Evolutionary conservation across 129 eudicot species (phyloP), one percentile per base, ranked within the genome.

Genomic region (Flaveria linearis): DNA sequence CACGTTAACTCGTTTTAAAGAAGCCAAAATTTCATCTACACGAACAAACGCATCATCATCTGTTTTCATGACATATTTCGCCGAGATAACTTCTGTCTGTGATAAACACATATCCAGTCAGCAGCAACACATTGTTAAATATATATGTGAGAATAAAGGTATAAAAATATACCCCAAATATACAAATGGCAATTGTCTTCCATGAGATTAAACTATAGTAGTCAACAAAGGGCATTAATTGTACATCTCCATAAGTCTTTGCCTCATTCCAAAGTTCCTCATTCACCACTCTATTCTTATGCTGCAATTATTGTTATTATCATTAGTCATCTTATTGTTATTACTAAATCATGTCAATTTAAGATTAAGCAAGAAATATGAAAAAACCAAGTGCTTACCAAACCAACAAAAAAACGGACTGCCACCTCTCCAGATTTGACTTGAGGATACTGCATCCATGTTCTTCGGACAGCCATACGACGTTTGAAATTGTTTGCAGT

Each of bases 41-140:
- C 97, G 99, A 81, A 94, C 99, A 78, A 94, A 94, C 70, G 99
- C 96, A 71, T 94, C 99, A 66, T 91, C 99, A 49, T 94, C 99
- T 51, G 99, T 94, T 86, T 94, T 94, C 99, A 94, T 94, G 68
- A 94, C 84, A 61, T 82, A 94, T 57, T 91, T 89, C 4, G 97
- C 97, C 8, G 96, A 87, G 70, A 94, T 88, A 55, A 89, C 89
- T 77, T 94, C 85, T 10, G 93, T 88, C 98, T 93, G 97, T 68
- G 12, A 65, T 80, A 81, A 72, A 79, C 64, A 85, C 42, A 33
- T 46, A 2, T 14, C 15, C 1, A 20, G 7, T 73, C 17, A 51
- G 78, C 83, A 86, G 45, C 68, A 65, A 84, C 72, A 64, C 28
- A 52, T 68, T 62, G 30, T 39, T 43, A 33, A 15, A 43, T 5